These are phyloP conservation scores for Cetraspora pellucida DNA, from an alignment of 192 early-diverging fungal species.

Conservation along the genomic window DNA sequence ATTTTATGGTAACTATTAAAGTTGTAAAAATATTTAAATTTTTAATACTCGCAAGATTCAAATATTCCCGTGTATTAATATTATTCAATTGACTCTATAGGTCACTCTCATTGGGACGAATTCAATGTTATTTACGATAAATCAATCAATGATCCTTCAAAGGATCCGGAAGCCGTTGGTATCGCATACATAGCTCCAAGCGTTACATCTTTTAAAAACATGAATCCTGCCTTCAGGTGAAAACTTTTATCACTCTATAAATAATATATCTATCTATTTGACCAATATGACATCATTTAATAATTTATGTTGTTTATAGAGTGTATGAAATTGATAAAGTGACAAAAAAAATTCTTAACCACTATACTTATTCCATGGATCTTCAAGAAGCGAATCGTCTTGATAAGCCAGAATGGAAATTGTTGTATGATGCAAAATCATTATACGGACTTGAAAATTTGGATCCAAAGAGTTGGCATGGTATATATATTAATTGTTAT, in stretches of 20 bases:
- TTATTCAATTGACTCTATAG: background rate
- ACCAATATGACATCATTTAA: no score
- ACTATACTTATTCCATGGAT: slow-evolving; percentile 14
- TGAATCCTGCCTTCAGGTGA: slow-evolving; percentile 22
- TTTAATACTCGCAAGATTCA: background rate
- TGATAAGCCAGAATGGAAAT: slow-evolving; percentile 18
- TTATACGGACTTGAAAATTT: slow-evolving; percentile 4
- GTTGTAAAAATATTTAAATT: no score
- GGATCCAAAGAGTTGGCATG: slow-evolving; percentile 16
- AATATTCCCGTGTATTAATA: background rate
- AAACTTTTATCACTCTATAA: background rate
- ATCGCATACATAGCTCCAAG: slow-evolving; percentile 11
- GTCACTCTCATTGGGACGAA: slow-evolving; percentile 21
- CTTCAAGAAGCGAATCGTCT: slow-evolving; percentile 14
- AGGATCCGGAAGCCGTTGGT: background rate
- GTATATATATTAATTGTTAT: background rate
- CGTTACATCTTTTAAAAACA: slow-evolving; percentile 6
- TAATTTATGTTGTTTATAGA: background rate
- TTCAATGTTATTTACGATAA: slow-evolving; percentile 11
- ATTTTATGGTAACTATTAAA: background rate
- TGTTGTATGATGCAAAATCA: slow-evolving; percentile 20
- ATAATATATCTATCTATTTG: background rate
- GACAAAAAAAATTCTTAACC: slow-evolving; percentile 16
- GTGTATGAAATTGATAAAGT: slow-evolving; percentile 9
- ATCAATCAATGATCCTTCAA: background rate